phyloP scores from a whole-genome alignment of 164 flowering plant genomes.

The Brasenia schreberi region DNA sequence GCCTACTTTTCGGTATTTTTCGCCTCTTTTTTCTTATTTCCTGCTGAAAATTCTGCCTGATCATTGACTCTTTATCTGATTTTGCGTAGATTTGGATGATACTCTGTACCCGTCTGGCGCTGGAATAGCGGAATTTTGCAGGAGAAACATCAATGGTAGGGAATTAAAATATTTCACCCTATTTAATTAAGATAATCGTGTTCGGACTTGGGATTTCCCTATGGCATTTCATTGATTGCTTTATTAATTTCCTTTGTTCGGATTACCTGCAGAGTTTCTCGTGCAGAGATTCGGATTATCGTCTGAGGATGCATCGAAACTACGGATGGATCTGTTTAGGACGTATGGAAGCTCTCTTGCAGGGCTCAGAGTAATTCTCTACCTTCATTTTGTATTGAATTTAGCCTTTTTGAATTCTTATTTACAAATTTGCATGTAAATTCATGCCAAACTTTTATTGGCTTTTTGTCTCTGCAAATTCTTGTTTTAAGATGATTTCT shows the following conservation, averaged over 20 bases:
- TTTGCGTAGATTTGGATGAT: slow-evolving; percentile 73
- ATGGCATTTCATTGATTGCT: background rate
- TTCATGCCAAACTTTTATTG: no score
- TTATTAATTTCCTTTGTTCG: background rate
- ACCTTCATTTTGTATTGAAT: background rate
- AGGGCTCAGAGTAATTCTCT: slow-evolving; percentile 56
- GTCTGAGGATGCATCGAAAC: slow-evolving; percentile 34
- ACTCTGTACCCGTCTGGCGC: slow-evolving; percentile 53
- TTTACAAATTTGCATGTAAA: no score
- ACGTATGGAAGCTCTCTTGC: slow-evolving; percentile 89
- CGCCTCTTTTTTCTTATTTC: background rate
- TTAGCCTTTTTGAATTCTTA: background rate
- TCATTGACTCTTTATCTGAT: background rate
- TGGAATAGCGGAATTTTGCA: slow-evolving; percentile 48
- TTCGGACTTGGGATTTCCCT: background rate
- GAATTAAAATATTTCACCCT: background rate
- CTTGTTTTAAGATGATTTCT: no score
- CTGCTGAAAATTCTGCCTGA: background rate
- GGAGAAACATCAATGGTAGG: slow-evolving; percentile 67
- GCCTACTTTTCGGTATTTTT: slow-evolving; percentile 41
- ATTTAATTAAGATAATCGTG: background rate
- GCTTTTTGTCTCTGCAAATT: no score
- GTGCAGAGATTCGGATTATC: slow-evolving; percentile 56
- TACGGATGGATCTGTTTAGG: slow-evolving; percentile 62
- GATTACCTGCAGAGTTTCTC: slow-evolving; percentile 42